Conservation (phyloP, 352 stramenopile genomes). For the Pythium phragmiticola region DNA sequence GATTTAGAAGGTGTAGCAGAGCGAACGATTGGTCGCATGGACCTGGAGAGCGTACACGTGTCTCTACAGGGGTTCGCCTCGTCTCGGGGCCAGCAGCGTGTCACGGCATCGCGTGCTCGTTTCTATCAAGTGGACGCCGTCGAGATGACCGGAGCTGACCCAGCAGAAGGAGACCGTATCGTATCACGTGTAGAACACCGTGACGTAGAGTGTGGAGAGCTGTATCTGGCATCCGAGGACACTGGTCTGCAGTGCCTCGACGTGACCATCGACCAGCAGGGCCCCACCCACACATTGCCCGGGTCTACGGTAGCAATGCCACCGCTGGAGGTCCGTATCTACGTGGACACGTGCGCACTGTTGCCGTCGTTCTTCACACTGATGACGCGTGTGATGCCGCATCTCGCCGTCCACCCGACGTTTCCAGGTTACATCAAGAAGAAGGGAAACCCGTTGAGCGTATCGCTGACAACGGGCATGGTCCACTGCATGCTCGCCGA, state of each 20-base stretch:
- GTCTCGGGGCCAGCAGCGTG: slow-evolving; percentile 48
- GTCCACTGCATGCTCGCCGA: slow-evolving; percentile 59
- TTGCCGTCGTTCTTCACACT: slow-evolving; percentile 51
- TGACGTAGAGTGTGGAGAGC: slow-evolving; percentile 36
- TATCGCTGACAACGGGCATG: slow-evolving; percentile 66
- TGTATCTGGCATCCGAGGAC: slow-evolving; percentile 29
- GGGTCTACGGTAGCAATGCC: not conserved
- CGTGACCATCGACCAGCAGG: slow-evolving; percentile 45
- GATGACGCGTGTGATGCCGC: slow-evolving; percentile 42
- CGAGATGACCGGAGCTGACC: not conserved
- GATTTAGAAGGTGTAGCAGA: slow-evolving; percentile 24
- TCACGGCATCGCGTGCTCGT: slow-evolving; percentile 34
- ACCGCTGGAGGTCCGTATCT: slow-evolving; percentile 50
- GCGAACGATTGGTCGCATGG: slow-evolving; percentile 41
- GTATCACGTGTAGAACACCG: not conserved
- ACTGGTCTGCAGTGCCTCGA: slow-evolving; percentile 31
- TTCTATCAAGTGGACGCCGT: slow-evolving; percentile 53
- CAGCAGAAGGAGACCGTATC: not conserved
- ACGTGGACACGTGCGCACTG: slow-evolving; percentile 60
- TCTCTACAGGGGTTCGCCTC: slow-evolving; percentile 48
- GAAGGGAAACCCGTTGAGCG: slow-evolving; percentile 31
- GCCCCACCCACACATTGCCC: not conserved
- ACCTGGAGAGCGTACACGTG: slow-evolving; percentile 41
- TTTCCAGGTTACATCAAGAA: slow-evolving; percentile 37
- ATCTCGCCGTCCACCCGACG: slow-evolving; percentile 43